These are phyloP conservation scores for Bacidia gigantensis DNA, from an alignment of 495 filamentous ascomycete species.

Conservation along the genomic window DNA sequence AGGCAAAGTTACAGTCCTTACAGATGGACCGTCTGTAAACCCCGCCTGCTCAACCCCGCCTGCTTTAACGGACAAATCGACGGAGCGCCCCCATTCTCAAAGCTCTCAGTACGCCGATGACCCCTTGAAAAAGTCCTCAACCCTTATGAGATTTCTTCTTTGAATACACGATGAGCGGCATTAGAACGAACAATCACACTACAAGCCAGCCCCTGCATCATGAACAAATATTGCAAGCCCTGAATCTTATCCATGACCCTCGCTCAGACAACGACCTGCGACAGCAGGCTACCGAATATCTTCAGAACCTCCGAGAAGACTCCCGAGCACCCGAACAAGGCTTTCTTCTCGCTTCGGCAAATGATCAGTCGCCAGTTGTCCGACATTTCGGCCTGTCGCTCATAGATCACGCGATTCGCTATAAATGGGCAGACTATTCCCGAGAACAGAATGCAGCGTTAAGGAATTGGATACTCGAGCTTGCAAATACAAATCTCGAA, in stretches of 20 bases:
- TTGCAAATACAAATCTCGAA: conserved; percentile 57
- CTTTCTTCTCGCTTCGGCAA: conserved; percentile 65
- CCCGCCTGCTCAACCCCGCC: too few relatives aligned
- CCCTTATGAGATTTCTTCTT: too few relatives aligned
- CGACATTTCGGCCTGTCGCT: conserved; percentile 88
- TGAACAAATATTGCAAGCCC: conserved; percentile 58
- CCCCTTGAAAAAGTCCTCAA: too few relatives aligned
- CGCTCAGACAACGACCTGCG: conserved; percentile 73
- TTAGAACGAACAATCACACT: background rate
- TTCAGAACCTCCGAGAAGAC: conserved; percentile 69
- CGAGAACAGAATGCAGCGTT: conserved; percentile 48
- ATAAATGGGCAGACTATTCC: conserved; percentile 62
- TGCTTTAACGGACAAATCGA: too few relatives aligned
- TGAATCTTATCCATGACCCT: conserved; percentile 74
- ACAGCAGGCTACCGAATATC: conserved; percentile 63
- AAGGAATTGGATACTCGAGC: conserved; percentile 57
- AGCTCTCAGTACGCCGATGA: too few relatives aligned
- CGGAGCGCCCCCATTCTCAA: too few relatives aligned
- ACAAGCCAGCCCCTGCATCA: background rate
- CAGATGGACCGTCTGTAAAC: too few relatives aligned
- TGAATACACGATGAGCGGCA: too few relatives aligned
- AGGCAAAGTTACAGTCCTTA: too few relatives aligned
- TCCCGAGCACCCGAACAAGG: conserved; percentile 70
- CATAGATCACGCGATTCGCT: conserved; percentile 74
- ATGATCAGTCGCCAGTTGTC: conserved; percentile 58